Percentiles rank a stretch among this genome's conserved stretches.
These are phyloP conservation scores for Linum lewisii DNA, from an alignment of 345 rosid species.

Conservation along the genomic window DNA sequence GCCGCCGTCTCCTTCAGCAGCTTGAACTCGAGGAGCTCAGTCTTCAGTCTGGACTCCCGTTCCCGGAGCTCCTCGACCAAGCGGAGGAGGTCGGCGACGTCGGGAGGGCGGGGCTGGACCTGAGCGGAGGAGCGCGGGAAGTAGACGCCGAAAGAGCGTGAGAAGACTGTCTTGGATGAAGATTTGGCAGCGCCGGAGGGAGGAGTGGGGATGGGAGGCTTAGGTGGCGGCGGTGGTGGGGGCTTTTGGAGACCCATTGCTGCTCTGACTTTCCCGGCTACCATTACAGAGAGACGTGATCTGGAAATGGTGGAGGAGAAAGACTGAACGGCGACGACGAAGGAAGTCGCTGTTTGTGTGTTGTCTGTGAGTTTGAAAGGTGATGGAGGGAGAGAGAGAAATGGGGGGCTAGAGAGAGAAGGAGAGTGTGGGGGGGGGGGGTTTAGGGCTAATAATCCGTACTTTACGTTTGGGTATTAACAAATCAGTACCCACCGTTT, in stretches of 20 bases:
- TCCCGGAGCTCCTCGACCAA: conserved; percentile 71
- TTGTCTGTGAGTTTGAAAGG: neutral
- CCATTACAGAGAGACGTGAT: conserved; percentile 50
- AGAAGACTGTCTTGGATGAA: conserved; percentile 22
- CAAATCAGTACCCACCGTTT: too few species aligned
- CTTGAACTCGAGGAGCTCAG: conserved; percentile 67
- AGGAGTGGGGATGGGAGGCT: neutral
- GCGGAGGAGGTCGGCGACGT: conserved; percentile 57
- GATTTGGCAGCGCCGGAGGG: too few species aligned
- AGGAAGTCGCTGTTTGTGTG: conserved; percentile 10
- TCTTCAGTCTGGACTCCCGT: conserved; percentile 51
- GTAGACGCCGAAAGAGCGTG: conserved; percentile 75
- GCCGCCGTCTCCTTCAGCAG: conserved; percentile 62
- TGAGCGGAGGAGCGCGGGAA: conserved; percentile 96
- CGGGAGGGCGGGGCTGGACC: conserved; percentile 86
- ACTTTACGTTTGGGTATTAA: too few species aligned
- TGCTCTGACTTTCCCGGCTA: conserved; percentile 70
- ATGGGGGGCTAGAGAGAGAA: neutral
- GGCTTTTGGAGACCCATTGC: conserved; percentile 81
- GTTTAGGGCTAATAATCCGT: too few species aligned
- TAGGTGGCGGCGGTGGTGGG: neutral
- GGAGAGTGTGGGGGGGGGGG: too few species aligned
- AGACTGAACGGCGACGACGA: neutral
- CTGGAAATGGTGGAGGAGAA: too few species aligned
- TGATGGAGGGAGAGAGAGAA: neutral